Conservation (phyloP, 768 basidiomycete species). For the Lactifluus piperatus region DNA sequence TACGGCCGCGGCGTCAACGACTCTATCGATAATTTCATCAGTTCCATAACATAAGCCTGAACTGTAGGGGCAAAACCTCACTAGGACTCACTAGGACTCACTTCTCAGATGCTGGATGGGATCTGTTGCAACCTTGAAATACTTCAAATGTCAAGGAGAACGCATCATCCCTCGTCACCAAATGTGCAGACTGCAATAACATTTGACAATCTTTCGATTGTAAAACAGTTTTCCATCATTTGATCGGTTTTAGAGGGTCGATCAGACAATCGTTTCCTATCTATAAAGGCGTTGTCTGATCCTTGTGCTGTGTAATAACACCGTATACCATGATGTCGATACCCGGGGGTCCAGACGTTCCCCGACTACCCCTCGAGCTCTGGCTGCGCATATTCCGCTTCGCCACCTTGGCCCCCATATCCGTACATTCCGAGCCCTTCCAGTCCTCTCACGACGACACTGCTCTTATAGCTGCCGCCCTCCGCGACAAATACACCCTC, state of each 20-base stretch:
- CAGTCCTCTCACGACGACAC: background rate
- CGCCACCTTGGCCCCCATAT: conserved; percentile 6
- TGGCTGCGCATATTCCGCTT: conserved; percentile 18
- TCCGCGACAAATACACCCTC: conserved; percentile 9
- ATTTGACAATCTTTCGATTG: background rate
- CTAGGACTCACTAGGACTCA: too few relatives aligned
- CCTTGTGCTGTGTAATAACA: background rate
- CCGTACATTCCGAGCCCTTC: conserved; percentile 6
- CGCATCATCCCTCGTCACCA: too few relatives aligned
- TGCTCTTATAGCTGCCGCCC: background rate
- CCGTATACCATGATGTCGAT: background rate
- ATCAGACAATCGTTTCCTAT: background rate
- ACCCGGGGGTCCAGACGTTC: background rate
- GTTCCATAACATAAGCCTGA: too few relatives aligned
- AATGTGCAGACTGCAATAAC: too few relatives aligned
- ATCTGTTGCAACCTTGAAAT: too few relatives aligned
- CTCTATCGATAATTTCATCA: too few relatives aligned
- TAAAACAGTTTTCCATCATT: background rate
- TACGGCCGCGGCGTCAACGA: too few relatives aligned
- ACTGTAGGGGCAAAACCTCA: too few relatives aligned
- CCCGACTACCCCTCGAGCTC: conserved; percentile 14
- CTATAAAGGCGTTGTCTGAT: background rate
- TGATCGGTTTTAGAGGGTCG: too few relatives aligned
- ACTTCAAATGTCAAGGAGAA: too few relatives aligned
- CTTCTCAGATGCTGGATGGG: too few relatives aligned